phyloP scores from a whole-genome alignment of 2,329 filamentous ascomycete genomes.

The Sphaerulina musiva region DNA sequence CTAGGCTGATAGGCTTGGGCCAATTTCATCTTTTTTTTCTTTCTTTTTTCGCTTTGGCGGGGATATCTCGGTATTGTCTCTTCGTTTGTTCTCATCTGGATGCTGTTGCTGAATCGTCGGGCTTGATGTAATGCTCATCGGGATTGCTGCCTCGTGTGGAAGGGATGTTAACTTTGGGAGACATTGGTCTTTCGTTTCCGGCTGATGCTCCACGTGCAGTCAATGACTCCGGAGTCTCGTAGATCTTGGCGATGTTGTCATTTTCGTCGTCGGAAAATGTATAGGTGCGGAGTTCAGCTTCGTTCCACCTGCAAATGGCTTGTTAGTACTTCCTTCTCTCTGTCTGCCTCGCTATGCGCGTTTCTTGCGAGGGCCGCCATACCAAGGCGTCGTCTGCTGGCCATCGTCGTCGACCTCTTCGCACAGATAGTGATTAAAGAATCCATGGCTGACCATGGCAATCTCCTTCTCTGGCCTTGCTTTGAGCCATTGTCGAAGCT shows the following conservation, averaged over 20 bases:
- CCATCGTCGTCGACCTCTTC: slow-evolving; percentile 28
- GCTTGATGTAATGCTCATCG: slow-evolving; percentile 1
- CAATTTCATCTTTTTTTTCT: no score
- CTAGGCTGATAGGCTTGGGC: no score
- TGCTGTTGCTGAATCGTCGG: not conserved
- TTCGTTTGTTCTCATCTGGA: not conserved
- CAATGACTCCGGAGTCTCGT: slow-evolving; percentile 26
- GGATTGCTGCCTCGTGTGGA: slow-evolving; percentile 5
- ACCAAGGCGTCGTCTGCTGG: slow-evolving; percentile 30
- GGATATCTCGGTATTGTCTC: not conserved
- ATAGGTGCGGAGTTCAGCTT: slow-evolving; percentile 30
- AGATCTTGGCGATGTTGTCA: slow-evolving; percentile 25
- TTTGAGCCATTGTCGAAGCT: slow-evolving; percentile 25
- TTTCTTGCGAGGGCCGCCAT: not conserved
- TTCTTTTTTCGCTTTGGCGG: no score
- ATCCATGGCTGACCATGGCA: slow-evolving; percentile 29
- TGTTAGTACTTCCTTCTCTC: not conserved
- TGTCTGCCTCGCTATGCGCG: no score
- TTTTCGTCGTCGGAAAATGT: slow-evolving; percentile 24
- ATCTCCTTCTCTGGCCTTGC: slow-evolving; percentile 27
- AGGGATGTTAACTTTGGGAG: slow-evolving; percentile 7
- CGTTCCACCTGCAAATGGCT: slow-evolving; percentile 18
- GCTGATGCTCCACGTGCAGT: slow-evolving; percentile 9
- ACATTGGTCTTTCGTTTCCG: slow-evolving; percentile 1
- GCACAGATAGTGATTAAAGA: slow-evolving; percentile 29